Percentiles rank a stretch among this genome's conserved stretches.
Evolutionary conservation across 805 yeast species (phyloP).

Genomic region (Sugiyamaella mastotermitis): DNA sequence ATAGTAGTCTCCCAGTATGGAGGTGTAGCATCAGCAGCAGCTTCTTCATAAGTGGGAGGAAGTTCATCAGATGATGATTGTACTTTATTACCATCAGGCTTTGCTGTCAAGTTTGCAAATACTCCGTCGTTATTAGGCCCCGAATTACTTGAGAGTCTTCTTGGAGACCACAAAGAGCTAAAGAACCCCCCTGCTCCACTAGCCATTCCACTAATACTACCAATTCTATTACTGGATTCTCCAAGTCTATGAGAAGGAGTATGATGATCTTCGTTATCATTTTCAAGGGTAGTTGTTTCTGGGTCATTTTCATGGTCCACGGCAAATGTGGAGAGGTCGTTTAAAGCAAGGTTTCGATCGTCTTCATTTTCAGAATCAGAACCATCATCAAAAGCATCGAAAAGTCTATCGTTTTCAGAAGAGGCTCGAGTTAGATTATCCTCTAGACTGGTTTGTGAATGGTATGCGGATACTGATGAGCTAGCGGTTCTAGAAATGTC

Average conservation of each 20-base stretch:
- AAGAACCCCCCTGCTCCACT: neutral
- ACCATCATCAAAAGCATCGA: slow-evolving; percentile 6
- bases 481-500: too few relatives aligned
- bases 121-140: slow-evolving; percentile 68
- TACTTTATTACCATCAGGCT: slow-evolving; percentile 19
- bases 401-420: slow-evolving; percentile 1
- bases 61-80: slow-evolving; percentile 43
- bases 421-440: neutral
- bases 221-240: neutral
- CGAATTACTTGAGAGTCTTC: neutral
- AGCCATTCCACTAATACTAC: neutral
- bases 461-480: too few relatives aligned
- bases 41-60: slow-evolving; percentile 90
- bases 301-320: too few relatives aligned
- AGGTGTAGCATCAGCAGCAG: slow-evolving; percentile 88
- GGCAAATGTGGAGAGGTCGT: too few relatives aligned
- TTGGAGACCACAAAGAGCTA: slow-evolving; percentile 3
- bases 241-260: too few relatives aligned
- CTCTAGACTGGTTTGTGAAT: too few relatives aligned
- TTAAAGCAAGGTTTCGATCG: too few relatives aligned
- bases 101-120: slow-evolving; percentile 80
- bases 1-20: slow-evolving; percentile 94
- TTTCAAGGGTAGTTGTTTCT: too few relatives aligned
- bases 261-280: too few relatives aligned
- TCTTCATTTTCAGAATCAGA: slow-evolving; percentile 4